Conservation (phyloP, 495 filamentous ascomycete genomes). For the Podospora australis region DNA sequence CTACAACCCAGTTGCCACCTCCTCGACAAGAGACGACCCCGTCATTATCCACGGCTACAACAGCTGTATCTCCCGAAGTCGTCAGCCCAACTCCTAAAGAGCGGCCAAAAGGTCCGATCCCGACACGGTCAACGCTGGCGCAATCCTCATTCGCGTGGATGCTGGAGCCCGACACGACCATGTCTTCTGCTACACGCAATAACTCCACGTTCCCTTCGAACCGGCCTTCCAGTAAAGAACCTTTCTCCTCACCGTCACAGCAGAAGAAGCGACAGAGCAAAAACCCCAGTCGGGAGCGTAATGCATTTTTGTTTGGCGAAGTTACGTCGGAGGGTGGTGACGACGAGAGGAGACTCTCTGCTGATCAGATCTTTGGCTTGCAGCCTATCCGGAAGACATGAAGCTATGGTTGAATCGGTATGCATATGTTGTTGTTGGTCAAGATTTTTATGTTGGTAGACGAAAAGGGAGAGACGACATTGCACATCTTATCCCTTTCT, state of each 20-base stretch:
- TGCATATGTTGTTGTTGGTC: no score
- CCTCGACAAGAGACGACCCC: conserved; percentile 7
- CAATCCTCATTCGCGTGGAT: conserved; percentile 95
- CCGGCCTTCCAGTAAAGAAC: conserved; percentile 15
- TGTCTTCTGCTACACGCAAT: conserved; percentile 8
- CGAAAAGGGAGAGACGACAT: no score
- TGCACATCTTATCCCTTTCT: no score
- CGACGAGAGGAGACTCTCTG: conserved; percentile 17
- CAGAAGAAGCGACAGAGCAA: conserved; percentile 27
- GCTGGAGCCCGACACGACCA: conserved; percentile 55
- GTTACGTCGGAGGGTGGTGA: conserved; percentile 25
- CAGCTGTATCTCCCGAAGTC: conserved; percentile 15
- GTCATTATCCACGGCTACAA: background rate
- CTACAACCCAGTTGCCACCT: background rate
- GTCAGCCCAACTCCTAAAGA: conserved; percentile 4
- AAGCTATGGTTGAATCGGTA: no score
- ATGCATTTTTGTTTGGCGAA: conserved; percentile 53
- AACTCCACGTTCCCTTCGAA: conserved; percentile 9
- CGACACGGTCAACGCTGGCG: conserved; percentile 61
- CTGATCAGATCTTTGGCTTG: conserved; percentile 41
- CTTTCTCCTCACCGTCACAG: no score
- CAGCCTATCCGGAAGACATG: conserved; percentile 32
- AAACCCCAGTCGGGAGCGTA: conserved; percentile 43
- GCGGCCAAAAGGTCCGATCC: conserved; percentile 34
- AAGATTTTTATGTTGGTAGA: no score